phyloP scores from a whole-genome alignment of 2,329 filamentous ascomycete species.

The Aspergillus quadricinctus region DNA sequence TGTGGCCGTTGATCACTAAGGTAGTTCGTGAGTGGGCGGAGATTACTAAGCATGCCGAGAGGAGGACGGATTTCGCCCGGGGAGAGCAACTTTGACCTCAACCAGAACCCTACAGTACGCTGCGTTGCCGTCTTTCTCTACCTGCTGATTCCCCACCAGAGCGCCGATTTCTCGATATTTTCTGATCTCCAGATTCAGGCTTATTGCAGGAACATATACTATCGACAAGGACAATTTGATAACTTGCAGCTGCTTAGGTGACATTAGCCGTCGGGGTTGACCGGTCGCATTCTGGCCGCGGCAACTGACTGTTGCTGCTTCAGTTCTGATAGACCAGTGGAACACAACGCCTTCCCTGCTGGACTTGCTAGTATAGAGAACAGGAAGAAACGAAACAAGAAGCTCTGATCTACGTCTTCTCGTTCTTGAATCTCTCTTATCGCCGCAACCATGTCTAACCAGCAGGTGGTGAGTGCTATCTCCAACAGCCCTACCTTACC shows the following conservation, averaged over 20 bases:
- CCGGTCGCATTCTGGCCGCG: constrained; percentile 16
- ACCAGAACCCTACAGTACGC: constrained; percentile 26
- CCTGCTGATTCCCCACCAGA: constrained; percentile 4
- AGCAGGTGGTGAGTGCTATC: constrained; percentile 44
- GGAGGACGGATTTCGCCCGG: constrained; percentile 35
- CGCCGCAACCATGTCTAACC: constrained; percentile 42
- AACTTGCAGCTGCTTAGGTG: constrained; percentile 7
- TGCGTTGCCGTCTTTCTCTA: constrained; percentile 1
- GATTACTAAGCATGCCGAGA: constrained; percentile 32
- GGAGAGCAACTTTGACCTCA: constrained; percentile 33
- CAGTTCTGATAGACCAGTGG: constrained; percentile 10
- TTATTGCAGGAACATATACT: not conserved
- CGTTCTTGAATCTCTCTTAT: constrained; percentile 1
- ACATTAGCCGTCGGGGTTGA: constrained; percentile 12
- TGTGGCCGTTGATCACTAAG: not conserved
- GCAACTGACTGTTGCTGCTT: constrained; percentile 17
- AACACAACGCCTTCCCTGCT: constrained; percentile 1
- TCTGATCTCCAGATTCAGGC: not conserved
- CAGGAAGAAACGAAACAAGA: constrained; percentile 4
- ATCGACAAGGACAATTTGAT: constrained; percentile 6
- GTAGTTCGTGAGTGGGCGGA: constrained; percentile 1
- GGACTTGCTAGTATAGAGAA: constrained; percentile 10
- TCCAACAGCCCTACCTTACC: constrained; percentile 15
- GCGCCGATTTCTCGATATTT: not conserved
- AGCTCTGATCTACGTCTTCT: constrained; percentile 8